A percentile compares a stretch with the other conserved stretches of the same genome.
Evolutionary conservation across 2,329 filamentous ascomycete genomes (phyloP).

Genomic region (Arthrobotrys pseudoclavata): DNA sequence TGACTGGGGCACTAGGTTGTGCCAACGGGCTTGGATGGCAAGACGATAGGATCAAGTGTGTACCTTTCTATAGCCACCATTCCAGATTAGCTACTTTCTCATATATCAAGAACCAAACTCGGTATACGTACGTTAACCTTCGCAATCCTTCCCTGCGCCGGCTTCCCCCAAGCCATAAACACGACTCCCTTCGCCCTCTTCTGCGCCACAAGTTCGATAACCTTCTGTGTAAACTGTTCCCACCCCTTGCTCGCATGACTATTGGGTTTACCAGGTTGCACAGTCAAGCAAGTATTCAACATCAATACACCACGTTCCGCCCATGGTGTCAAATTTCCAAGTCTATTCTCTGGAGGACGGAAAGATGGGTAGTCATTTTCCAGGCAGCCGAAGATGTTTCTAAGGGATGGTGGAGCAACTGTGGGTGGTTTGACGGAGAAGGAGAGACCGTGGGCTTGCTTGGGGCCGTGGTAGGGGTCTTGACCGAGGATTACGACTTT

Average conservation of each 20-base stretch:
- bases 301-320: constrained; percentile 92
- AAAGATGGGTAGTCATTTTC: constrained; percentile 90
- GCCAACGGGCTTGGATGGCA: constrained; percentile 96
- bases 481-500: constrained; percentile 95
- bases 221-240: constrained; percentile 91
- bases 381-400: constrained; percentile 92
- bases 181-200: constrained; percentile 85
- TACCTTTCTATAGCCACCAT: constrained; percentile 67
- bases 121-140: constrained; percentile 73
- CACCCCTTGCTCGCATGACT: constrained; percentile 88
- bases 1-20: constrained; percentile 74
- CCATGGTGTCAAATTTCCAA: constrained; percentile 91
- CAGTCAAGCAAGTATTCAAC: constrained; percentile 94
- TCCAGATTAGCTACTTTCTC: not conserved
- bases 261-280: constrained; percentile 88
- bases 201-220: constrained; percentile 87
- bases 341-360: constrained; percentile 78
- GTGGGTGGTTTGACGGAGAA: constrained; percentile 95
- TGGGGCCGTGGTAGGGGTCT: constrained; percentile 95
- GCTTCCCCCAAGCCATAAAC: constrained; percentile 92
- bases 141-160: constrained; percentile 82
- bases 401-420: constrained; percentile 86
- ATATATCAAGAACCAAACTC: not conserved
- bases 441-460: constrained; percentile 95
- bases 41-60: constrained; percentile 85